Conservation (phyloP, 2,329 filamentous ascomycete genomes). For the Trichoderma hamatum region DNA sequence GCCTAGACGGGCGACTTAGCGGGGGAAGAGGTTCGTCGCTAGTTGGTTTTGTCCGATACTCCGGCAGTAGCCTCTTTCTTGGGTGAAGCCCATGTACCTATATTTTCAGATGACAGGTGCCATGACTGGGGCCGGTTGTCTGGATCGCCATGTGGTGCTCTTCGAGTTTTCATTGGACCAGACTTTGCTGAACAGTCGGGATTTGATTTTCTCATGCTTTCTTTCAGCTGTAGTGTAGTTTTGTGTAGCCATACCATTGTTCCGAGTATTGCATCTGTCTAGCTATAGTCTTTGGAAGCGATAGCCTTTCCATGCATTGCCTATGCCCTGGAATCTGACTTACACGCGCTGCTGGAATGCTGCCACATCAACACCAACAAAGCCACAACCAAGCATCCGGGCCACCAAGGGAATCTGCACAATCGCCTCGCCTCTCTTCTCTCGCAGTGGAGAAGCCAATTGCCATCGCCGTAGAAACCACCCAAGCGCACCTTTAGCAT, state of each 20-base stretch:
- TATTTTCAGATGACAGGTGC: background rate
- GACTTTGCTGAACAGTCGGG: background rate
- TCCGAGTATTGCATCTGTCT: background rate
- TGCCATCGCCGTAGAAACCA: background rate
- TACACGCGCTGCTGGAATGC: background rate
- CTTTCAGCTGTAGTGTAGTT: background rate
- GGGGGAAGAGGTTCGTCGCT: background rate
- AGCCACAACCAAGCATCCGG: background rate
- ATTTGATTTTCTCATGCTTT: background rate
- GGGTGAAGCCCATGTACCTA: background rate
- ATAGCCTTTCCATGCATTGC: background rate
- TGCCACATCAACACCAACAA: background rate
- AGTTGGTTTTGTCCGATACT: background rate
- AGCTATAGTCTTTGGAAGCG: background rate
- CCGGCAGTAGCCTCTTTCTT: background rate
- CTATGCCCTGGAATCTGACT: background rate
- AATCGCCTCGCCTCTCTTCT: no score
- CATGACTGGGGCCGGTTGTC: background rate
- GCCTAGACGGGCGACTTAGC: conserved; percentile 19
- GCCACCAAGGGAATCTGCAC: background rate
- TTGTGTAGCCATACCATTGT: background rate
- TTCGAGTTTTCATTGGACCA: background rate
- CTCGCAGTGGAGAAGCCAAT: background rate
- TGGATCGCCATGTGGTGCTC: background rate
- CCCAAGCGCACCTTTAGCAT: background rate